Percentiles rank a stretch among this genome's conserved stretches.
Conservation (phyloP, 2,329 filamentous ascomycete genomes). For the Microsporum canis region DNA sequence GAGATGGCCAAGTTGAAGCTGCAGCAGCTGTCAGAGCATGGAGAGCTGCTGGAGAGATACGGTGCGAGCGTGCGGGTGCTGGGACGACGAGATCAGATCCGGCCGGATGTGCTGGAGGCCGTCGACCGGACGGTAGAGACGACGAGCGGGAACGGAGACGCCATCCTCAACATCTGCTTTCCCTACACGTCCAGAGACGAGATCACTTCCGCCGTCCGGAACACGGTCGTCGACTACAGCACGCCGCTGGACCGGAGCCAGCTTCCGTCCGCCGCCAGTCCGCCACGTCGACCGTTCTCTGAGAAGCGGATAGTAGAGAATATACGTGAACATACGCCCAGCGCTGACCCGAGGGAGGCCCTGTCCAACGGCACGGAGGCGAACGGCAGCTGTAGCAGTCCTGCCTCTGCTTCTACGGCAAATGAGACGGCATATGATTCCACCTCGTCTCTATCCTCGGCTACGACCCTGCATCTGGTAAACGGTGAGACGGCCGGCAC, state of each 20-base stretch:
- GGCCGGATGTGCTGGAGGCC: constrained; percentile 75
- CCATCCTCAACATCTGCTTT: constrained; percentile 86
- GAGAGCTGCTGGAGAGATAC: constrained; percentile 84
- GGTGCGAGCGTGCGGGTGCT: constrained; percentile 77
- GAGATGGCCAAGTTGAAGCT: constrained; percentile 94
- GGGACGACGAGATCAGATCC: constrained; percentile 72
- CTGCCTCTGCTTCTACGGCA: constrained; percentile 17
- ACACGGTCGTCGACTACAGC: constrained; percentile 78
- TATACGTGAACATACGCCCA: constrained; percentile 56
- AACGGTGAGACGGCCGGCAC: constrained; percentile 14
- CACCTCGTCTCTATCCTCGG: constrained; percentile 30
- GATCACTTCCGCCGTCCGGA: constrained; percentile 79
- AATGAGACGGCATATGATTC: constrained; percentile 1
- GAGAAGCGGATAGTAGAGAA: constrained; percentile 78
- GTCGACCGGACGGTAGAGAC: constrained; percentile 76
- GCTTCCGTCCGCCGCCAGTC: constrained; percentile 27
- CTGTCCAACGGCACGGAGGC: neutral
- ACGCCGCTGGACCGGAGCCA: constrained; percentile 47
- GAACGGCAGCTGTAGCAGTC: neutral
- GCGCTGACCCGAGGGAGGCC: constrained; percentile 38
- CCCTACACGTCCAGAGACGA: constrained; percentile 94
- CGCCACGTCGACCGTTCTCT: constrained; percentile 59
- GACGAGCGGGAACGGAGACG: constrained; percentile 74
- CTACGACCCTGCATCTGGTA: constrained; percentile 39
- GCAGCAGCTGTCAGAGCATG: constrained; percentile 81